phyloP scores from a whole-genome alignment of 768 basidiomycete species.

The Lyophyllum atratum region DNA sequence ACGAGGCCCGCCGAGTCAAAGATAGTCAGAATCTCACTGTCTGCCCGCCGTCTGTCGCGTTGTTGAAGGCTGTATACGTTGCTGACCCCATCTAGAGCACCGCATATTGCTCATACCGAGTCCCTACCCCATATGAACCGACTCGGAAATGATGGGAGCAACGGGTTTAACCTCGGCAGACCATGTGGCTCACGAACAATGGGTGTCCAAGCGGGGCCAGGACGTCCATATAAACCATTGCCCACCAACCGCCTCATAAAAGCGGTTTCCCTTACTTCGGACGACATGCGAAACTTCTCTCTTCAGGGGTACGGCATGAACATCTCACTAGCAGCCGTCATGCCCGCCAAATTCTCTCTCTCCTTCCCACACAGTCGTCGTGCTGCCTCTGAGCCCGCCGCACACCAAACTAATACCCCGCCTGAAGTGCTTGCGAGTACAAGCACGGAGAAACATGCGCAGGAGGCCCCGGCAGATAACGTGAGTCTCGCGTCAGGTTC shows the following conservation, averaged over 20 bases:
- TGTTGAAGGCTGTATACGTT: neutral
- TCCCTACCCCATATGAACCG: neutral
- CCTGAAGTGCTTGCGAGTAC: slow-evolving; percentile 1
- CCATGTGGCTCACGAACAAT: slow-evolving; percentile 23
- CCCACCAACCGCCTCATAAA: neutral
- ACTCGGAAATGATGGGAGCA: neutral
- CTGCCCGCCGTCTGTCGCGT: neutral
- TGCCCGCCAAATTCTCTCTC: slow-evolving; percentile 10
- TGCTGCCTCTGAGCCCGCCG: slow-evolving; percentile 15
- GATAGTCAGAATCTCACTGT: slow-evolving; percentile 1
- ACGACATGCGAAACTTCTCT: slow-evolving; percentile 17
- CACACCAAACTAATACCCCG: neutral
- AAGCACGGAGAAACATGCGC: neutral
- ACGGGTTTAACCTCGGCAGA: slow-evolving; percentile 13
- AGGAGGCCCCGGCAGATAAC: neutral
- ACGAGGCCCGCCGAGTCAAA: neutral
- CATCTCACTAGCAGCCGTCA: slow-evolving; percentile 14
- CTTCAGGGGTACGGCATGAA: slow-evolving; percentile 16
- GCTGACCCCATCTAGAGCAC: neutral
- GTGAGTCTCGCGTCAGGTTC: slow-evolving; percentile 1
- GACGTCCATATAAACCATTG: slow-evolving; percentile 13
- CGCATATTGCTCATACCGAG: neutral
- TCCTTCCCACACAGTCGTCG: slow-evolving; percentile 8
- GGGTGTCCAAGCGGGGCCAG: slow-evolving; percentile 9
- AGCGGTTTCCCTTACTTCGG: slow-evolving; percentile 2